Evolutionary conservation across 2,329 filamentous ascomycete genomes (phyloP).

Genomic region (Aurifilum marmelostoma): DNA sequence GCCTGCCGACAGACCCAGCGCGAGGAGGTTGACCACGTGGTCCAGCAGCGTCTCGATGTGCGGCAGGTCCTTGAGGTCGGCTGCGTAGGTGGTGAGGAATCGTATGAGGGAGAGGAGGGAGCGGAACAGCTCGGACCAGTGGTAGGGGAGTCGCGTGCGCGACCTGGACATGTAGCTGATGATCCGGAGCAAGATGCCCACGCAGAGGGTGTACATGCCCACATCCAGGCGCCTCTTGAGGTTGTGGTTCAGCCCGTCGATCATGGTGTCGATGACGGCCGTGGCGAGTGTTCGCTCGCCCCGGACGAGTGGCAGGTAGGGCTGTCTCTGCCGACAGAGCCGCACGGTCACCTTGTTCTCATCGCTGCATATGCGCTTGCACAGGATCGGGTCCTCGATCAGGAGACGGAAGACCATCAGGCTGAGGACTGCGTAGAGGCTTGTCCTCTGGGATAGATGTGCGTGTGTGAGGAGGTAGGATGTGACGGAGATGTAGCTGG

Average conservation of each 20-base stretch:
- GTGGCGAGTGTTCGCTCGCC: constrained; percentile 75
- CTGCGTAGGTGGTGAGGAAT: constrained; percentile 85
- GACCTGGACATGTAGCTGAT: constrained; percentile 83
- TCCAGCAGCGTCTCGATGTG: constrained; percentile 76
- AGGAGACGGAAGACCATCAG: constrained; percentile 84
- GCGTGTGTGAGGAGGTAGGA: constrained; percentile 96
- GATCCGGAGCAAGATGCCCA: constrained; percentile 81
- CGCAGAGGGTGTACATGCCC: constrained; percentile 77
- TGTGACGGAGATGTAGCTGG: constrained; percentile 81
- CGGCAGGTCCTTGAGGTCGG: constrained; percentile 71
- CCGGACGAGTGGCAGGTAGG: constrained; percentile 76
- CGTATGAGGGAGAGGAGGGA: constrained; percentile 84
- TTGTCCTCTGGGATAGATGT: constrained; percentile 76
- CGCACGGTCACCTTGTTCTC: constrained; percentile 75
- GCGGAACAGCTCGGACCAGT: constrained; percentile 96
- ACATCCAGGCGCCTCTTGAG: constrained; percentile 83
- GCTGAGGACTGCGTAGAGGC: constrained; percentile 82
- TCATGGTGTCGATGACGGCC: constrained; percentile 80
- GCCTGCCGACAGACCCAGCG: constrained; percentile 80
- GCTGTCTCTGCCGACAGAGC: constrained; percentile 85
- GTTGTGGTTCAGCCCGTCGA: constrained; percentile 94
- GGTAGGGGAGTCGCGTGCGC: constrained; percentile 80
- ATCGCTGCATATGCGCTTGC: constrained; percentile 82
- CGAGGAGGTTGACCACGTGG: constrained; percentile 79
- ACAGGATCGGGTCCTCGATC: constrained; percentile 80